Evolutionary conservation across 768 basidiomycete genomes (phyloP), one percentile per base, ranked within the genome.

Genomic region (Boletus rubescentipes): DNA sequence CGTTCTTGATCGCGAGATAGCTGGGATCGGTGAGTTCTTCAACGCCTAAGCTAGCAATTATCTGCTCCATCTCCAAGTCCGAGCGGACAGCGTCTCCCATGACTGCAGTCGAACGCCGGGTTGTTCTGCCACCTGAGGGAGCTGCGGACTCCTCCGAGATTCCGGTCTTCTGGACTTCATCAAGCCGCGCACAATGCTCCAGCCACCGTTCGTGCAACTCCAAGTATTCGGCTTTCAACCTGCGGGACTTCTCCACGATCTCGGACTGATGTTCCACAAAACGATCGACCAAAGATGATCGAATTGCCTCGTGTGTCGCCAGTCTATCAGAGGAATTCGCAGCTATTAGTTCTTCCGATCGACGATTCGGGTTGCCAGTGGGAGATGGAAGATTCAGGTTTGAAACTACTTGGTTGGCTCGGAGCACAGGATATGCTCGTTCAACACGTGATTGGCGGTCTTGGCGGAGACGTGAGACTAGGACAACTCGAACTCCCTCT

Each of bases 21-120:
- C 83, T 89, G 0, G 95, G 92, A 70, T 98, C 94, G n/a, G 87
- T 91, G 30, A 91, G 84, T 55, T 96, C 94, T 58, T 96, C 93
- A 61, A 87, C 89, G 23, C 92, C 93, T 37, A 97, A 75, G 64
- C 87, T 91, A n/a, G 92, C 92, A 53, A 98, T 89, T 66, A 98
- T 93, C 72, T 94, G 93, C 64, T 97, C 91, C 85, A 97, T 94
- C 75, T 98, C 96, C 52, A 96, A 79, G 71, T 98, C 95, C 16
- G 94, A 93, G 5, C 93, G 87, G 15, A 94, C 94, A 14, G 91
- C 86, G 69, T 97, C 95, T 26, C 91, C 91, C 57, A 91, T 73
- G 39, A 73, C 74, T 0, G 87, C 86, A 43, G 85, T 78, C 10
- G 87, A 82, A 23, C 91, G 83, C 29, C 91, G 81, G 9, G 90